Base-by-base conservation (phyloP, 306 rosid genomes). In the Inga oerstediana region DNA sequence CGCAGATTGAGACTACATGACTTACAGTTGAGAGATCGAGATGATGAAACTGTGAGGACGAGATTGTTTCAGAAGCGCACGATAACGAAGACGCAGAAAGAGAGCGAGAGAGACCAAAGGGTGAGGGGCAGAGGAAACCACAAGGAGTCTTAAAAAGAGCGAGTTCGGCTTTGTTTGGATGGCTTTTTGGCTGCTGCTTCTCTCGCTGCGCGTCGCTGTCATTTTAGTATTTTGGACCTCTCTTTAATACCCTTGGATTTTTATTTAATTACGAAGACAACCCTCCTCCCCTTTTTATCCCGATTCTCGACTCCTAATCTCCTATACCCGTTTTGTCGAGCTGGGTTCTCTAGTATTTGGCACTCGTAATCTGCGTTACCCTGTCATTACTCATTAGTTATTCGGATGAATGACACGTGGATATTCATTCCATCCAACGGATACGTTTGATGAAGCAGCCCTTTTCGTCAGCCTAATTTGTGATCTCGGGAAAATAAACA, bases 201-300 rank as follows among this genome's bases (percentile, higher is more conserved):
- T 49, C 80, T 83, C 84, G 76, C 79, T 78, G 89, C 84, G 91
- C 90, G 92, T 91, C 90, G 92, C 89, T 91, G 91, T 90, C 91
- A 79, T 87, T 83, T 79, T 76, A 79, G 81, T 45, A 79, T 80
- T 39, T 65, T 10, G 3, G 39, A 32, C 22, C 74, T 84, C 64
- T 70, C 0, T 2, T 49, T 46, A 88, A 77, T 76, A 27, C 89
- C 90, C 97, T 76, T 73, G 30, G 80, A 71, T 87, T 9, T 88
- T 77, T 27, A 0, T 14, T 39, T 85, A 86, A 87, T 91, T 88
- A 88, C 93, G 1, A 16, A 4, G 10, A 20, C 15, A 10, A 24
- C 82, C 86, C 67, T 20, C 5, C 66, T 0, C 19, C 2, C 27
- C 65, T 43, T 34, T 32, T 2, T 69, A 34, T 71, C 62, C 64